These are phyloP conservation scores for Termitomyces sp. DNA, from an alignment of 768 basidiomycete genomes.

Conservation along the genomic window DNA sequence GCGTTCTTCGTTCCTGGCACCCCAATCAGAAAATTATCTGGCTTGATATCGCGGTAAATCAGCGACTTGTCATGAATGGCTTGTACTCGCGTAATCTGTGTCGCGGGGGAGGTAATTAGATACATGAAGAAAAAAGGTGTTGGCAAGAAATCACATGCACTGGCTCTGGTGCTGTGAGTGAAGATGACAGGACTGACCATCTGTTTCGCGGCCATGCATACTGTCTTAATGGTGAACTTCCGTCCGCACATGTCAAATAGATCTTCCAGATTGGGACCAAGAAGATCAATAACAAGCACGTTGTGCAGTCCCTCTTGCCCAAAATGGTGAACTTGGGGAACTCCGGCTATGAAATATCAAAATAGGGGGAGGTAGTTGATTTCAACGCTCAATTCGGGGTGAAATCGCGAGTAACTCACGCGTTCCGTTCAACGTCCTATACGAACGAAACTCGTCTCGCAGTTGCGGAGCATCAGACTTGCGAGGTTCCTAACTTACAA, in stretches of 20 bases:
- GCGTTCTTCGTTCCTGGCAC: conserved; percentile 88
- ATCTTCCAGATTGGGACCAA: conserved; percentile 97
- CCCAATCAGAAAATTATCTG: conserved; percentile 98
- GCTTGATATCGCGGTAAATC: conserved; percentile 98
- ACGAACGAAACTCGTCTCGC: conserved; percentile 94
- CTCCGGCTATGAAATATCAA: conserved; percentile 57
- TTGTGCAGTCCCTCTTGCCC: conserved; percentile 99
- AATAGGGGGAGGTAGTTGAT: not conserved
- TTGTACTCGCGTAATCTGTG: conserved; percentile 91
- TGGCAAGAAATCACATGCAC: conserved; percentile 1
- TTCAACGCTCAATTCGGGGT: not conserved
- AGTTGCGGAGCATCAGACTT: conserved; percentile 98
- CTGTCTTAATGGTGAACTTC: conserved; percentile 96
- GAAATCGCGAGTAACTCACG: conserved; percentile 44
- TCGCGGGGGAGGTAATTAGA: conserved; percentile 5
- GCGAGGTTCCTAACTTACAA: conserved; percentile 65
- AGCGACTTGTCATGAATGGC: conserved; percentile 97
- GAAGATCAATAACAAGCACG: conserved; percentile 86
- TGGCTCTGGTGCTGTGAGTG: not conserved
- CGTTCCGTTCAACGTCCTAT: conserved; percentile 89
- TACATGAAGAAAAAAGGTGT: not conserved
- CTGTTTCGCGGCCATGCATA: conserved; percentile 98
- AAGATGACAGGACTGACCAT: conserved; percentile 59
- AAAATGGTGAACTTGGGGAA: conserved; percentile 98
- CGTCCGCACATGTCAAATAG: conserved; percentile 99